Evolutionary conservation across 495 filamentous ascomycete species (phyloP).

Genomic region (Xylaria telfairii): DNA sequence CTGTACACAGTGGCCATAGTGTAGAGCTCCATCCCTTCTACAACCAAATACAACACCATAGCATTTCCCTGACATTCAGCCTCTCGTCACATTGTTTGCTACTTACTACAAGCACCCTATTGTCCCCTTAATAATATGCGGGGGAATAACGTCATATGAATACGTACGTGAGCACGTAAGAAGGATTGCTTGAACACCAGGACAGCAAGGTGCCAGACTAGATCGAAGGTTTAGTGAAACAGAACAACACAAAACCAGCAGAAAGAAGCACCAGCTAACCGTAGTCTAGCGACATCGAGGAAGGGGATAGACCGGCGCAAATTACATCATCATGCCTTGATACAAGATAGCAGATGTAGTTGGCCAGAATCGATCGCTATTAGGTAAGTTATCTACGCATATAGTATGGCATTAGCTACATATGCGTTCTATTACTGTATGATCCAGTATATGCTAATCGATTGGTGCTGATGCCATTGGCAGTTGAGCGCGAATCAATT

Average conservation of each 20-base stretch:
- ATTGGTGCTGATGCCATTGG: not conserved
- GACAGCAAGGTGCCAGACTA: not conserved
- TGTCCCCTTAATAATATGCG: not conserved
- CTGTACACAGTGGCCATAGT: too few relatives aligned
- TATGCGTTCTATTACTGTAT: too few relatives aligned
- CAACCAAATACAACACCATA: too few relatives aligned
- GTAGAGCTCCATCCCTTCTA: too few relatives aligned
- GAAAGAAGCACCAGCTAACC: not conserved
- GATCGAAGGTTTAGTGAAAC: not conserved
- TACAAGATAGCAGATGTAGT: not conserved
- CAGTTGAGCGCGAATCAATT: not conserved
- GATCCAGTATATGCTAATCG: too few relatives aligned
- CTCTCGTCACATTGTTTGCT: not conserved
- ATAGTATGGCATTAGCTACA: too few relatives aligned
- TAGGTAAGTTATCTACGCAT: not conserved
- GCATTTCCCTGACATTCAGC: too few relatives aligned
- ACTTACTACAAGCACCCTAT: not conserved
- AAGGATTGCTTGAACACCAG: not conserved
- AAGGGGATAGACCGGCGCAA: not conserved
- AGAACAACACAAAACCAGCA: not conserved
- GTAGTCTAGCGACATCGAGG: not conserved
- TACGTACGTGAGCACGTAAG: not conserved
- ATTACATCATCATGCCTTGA: constrained; percentile 2
- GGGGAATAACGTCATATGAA: constrained; percentile 10
- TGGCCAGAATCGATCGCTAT: not conserved